Base-by-base conservation (phyloP, 2,329 filamentous ascomycete species). In the Fusarium equiseti region DNA sequence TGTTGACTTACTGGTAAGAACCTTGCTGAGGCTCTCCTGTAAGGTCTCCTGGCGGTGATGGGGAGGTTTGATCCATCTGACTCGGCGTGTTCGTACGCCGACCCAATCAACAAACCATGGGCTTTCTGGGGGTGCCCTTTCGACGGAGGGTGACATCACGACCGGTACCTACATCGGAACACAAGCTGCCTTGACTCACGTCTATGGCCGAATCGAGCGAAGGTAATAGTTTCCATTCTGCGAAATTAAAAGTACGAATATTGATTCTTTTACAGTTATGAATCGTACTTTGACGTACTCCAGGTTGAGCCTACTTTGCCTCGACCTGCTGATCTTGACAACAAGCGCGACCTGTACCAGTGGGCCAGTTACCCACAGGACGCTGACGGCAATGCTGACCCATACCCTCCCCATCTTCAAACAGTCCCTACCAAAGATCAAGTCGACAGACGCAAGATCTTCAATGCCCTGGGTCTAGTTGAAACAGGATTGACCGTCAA, bases 371-470 rank as follows among this genome's bases (percentile, higher is more conserved):
- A 49, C 3, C 46, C 46, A 11, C 31, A 49, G n/a, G n/a, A 49
- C 22, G 26, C 5, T 0, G 46, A 32, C 20, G 46, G 46, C 26
- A 49, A 49, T 0, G 13, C 8, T 10, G 46, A 49, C 8, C 27
- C 27, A 32, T 49, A 49, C 26, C 46, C 46, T 49, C 46, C 46
- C 13, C 46, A 49, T 22, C 27, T 49, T 9, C 27, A 49, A 32
- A 49, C 46, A 13, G 10, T 49, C 16, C 46, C 46, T 9, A 49
- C 46, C 15, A 9, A 11, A 12, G 46, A 49, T 8, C 46, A 49
- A 32, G 46, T 49, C n/a, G 15, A 12, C 18, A 8, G 2, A 15
- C 27, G 15, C 11, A 11, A 49, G 5, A 49, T 49, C 2, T 49
- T 49, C 46, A 49, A 49, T 18, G 46, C 46, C 8, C n/a, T 49